Percentiles rank a stretch among this genome's conserved stretches.
Evolutionary conservation across 192 early-diverging fungal species (phyloP).

Genomic region (Lobosporangium transversale): DNA sequence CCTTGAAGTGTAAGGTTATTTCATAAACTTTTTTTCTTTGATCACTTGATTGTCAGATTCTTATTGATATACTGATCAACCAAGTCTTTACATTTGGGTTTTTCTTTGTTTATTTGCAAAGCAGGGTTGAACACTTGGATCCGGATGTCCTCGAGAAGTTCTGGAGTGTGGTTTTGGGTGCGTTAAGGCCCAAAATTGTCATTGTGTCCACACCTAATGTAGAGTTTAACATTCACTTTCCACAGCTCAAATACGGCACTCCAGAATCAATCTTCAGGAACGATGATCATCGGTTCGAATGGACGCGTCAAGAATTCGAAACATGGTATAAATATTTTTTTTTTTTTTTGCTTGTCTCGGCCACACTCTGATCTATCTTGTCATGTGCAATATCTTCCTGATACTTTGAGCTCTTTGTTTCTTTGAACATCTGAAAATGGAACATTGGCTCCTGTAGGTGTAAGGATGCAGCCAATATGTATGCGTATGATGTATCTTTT

Average conservation of each 20-base stretch:
- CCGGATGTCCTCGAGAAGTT: conserved; percentile 66
- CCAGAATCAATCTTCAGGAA: conserved; percentile 72
- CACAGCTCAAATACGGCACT: conserved; percentile 77
- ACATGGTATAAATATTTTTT: conserved; percentile 64
- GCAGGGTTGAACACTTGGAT: conserved; percentile 81
- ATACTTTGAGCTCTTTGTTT: neutral
- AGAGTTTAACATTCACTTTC: conserved; percentile 93
- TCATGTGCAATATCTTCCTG: neutral
- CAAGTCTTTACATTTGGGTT: neutral
- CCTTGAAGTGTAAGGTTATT: conserved; percentile 70
- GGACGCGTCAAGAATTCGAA: conserved; percentile 89
- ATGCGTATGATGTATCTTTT: conserved; percentile 73
- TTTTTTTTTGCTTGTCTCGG: neutral
- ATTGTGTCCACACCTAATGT: conserved; percentile 86
- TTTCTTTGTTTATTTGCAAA: conserved; percentile 12
- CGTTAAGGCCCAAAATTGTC: conserved; percentile 73
- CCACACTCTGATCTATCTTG: too few relatives aligned
- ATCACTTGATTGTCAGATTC: neutral
- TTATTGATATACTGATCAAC: neutral
- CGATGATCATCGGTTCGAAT: conserved; percentile 94
- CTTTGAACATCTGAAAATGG: too few relatives aligned
- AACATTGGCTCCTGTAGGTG: conserved; percentile 59
- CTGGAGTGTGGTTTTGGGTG: conserved; percentile 69
- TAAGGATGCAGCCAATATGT: conserved; percentile 57
- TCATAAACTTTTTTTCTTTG: neutral